Evolutionary conservation across 306 rosid genomes (phyloP), one percentile per base, ranked within the genome.

Genomic region (Gastrolobium villosum): DNA sequence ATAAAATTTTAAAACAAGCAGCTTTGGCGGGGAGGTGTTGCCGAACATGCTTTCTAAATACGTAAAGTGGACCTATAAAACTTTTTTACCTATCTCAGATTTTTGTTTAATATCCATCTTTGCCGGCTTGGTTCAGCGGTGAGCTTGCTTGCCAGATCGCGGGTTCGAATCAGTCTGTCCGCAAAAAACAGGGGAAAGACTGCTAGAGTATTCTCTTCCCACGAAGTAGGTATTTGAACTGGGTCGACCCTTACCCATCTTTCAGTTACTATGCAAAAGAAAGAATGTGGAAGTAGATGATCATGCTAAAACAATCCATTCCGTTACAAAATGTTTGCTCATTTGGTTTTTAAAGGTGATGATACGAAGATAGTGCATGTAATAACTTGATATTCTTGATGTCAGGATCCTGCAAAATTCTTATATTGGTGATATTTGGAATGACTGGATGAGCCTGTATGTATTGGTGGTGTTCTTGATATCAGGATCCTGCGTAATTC

Each of bases 401-500:
- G 1, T 20, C 26, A 20, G 26, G 26, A 20, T 20, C 26, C 26
- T 20, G 26, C 26, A 20, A 20, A 20, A 8, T 74, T 59, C 15
- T 44, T 54, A 40, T 10, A n/a, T n/a, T 10, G 13, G 32, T 62
- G 5, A 49, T 28, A 37, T 34, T 59, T 74, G 9, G 44, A 35
- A 45, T 36, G 20, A 30, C 34, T 49, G 46, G 45, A 45, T 10
- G 20, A 15, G 68, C 70, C 35, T 11, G 55, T 70, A 65, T 39
- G n/a, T 59, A 46, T 43, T 6, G 64, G 62, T 68, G 40, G 5
- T 57, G 44, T 78, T 59, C 69, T 56, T 68, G 43, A 78, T 77
- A 39, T 46, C 34, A 60, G 55, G 64, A 69, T 48, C 35, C 34
- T 46, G 53, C 70, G 26, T 70, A 43, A 48, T 70, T 48, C 41